Conservation (phyloP, 257 asterid species). For the Galeopsis tetrahit region DNA sequence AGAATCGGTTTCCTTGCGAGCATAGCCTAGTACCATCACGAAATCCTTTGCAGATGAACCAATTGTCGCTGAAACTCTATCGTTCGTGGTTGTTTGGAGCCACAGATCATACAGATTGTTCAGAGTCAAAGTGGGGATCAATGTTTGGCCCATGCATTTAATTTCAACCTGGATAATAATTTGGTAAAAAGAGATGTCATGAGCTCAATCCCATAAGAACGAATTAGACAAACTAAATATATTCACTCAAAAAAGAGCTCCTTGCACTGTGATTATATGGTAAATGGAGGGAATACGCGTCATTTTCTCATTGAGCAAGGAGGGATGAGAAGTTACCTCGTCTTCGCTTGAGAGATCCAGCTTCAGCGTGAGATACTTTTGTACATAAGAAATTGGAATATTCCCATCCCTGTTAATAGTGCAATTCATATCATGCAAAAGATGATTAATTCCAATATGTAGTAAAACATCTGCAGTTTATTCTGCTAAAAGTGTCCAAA, state of each 20-base stretch:
- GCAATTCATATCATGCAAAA: slow-evolving; percentile 24
- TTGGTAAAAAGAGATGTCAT: not conserved
- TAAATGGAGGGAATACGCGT: slow-evolving; percentile 1
- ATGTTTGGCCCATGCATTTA: slow-evolving; percentile 79
- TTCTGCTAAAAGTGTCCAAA: slow-evolving; percentile 2
- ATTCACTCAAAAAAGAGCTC: slow-evolving; percentile 2
- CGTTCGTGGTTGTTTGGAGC: slow-evolving; percentile 59
- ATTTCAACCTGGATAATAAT: slow-evolving; percentile 68
- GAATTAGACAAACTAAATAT: not conserved
- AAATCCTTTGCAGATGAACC: slow-evolving; percentile 94
- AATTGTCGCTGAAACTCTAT: slow-evolving; percentile 60
- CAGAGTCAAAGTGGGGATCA: slow-evolving; percentile 70
- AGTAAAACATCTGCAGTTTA: slow-evolving; percentile 22
- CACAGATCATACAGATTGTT: slow-evolving; percentile 73
- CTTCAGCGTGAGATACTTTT: slow-evolving; percentile 83
- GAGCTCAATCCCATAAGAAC: not conserved
- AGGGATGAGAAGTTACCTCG: slow-evolving; percentile 60
- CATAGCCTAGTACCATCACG: slow-evolving; percentile 78
- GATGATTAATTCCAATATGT: not conserved
- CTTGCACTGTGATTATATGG: not conserved
- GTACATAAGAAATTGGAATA: slow-evolving; percentile 75
- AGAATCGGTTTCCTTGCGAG: slow-evolving; percentile 54
- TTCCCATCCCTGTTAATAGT: slow-evolving; percentile 75
- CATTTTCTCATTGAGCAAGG: not conserved
- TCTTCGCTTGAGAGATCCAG: slow-evolving; percentile 75